Evolutionary conservation across 495 filamentous ascomycete genomes (phyloP).

Genomic region (Talaromyces nanjingensis): DNA sequence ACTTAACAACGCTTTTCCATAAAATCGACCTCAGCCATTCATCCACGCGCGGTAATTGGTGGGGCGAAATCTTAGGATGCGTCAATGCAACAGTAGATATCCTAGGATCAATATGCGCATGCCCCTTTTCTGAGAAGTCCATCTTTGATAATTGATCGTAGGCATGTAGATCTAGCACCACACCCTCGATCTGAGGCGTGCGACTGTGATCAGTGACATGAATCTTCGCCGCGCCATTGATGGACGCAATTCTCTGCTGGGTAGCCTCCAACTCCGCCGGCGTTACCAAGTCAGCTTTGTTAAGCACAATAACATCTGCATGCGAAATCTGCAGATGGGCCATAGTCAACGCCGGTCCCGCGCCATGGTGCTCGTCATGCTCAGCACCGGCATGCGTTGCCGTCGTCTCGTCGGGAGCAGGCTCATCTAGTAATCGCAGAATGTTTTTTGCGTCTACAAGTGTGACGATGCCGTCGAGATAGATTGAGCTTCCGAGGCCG

Average conservation of each 20-base stretch:
- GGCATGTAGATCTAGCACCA: slow-evolving; percentile 84
- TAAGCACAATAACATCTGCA: slow-evolving; percentile 92
- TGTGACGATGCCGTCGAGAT: slow-evolving; percentile 93
- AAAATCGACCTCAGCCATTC: slow-evolving; percentile 76
- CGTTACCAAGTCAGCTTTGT: slow-evolving; percentile 88
- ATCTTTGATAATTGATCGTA: slow-evolving; percentile 73
- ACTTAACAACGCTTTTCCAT: slow-evolving; percentile 54
- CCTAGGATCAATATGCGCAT: slow-evolving; percentile 78
- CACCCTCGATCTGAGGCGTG: slow-evolving; percentile 74
- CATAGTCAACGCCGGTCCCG: slow-evolving; percentile 61
- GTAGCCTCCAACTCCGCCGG: slow-evolving; percentile 57
- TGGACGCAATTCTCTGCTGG: slow-evolving; percentile 60
- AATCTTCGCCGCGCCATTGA: slow-evolving; percentile 86
- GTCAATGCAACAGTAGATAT: slow-evolving; percentile 79
- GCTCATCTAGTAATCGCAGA: slow-evolving; percentile 69
- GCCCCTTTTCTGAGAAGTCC: slow-evolving; percentile 58
- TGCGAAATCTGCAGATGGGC: slow-evolving; percentile 96
- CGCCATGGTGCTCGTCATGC: slow-evolving; percentile 37
- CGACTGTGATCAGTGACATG: slow-evolving; percentile 71
- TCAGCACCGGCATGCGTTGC: slow-evolving; percentile 6
- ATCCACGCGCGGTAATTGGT: slow-evolving; percentile 57
- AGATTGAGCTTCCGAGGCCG: slow-evolving; percentile 86
- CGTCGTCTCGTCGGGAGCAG: slow-evolving; percentile 46
- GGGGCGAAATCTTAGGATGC: slow-evolving; percentile 46
- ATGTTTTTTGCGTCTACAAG: slow-evolving; percentile 95